Conservation (phyloP, 73 alveolate species). For the Paramecium sonneborni region DNA sequence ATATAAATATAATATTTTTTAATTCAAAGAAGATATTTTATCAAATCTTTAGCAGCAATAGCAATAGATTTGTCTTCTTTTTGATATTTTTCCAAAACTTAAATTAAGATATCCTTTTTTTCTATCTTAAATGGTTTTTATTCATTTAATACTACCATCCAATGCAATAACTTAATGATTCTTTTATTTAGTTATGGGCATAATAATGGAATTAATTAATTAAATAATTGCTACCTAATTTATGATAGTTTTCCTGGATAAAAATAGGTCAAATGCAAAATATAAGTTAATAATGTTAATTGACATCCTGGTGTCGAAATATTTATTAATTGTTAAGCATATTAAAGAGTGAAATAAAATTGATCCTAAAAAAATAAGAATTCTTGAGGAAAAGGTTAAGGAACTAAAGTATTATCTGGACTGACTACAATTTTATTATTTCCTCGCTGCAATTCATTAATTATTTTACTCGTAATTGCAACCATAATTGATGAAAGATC, state of each 20-base stretch:
- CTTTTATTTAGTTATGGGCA: not conserved
- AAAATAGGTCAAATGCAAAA: slow-evolving; percentile 31
- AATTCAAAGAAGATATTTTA: not conserved
- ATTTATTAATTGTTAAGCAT: not conserved
- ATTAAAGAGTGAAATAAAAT: not conserved
- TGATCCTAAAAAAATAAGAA: slow-evolving; percentile 6
- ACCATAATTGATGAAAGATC: not conserved
- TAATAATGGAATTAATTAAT: not conserved
- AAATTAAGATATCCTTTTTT: not conserved
- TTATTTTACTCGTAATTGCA: slow-evolving; percentile 2
- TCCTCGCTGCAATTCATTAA: not conserved
- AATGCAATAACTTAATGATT: not conserved
- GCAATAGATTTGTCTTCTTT: slow-evolving; percentile 13
- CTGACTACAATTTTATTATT: not conserved
- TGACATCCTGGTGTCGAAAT: not conserved
- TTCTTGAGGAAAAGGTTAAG: slow-evolving; percentile 32
- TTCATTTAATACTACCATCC: slow-evolving; percentile 33
- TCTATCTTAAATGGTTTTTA: slow-evolving; percentile 28
- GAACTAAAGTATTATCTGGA: slow-evolving; percentile 33
- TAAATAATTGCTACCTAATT: not conserved
- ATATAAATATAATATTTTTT: not conserved
- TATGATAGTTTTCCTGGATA: not conserved
- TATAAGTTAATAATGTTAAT: not conserved
- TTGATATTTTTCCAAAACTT: not conserved
- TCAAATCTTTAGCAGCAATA: slow-evolving; percentile 7